These are phyloP conservation scores for Hanseniaspora uvarum DNA, from an alignment of 1,139 yeast species.

Conservation along the genomic window DNA sequence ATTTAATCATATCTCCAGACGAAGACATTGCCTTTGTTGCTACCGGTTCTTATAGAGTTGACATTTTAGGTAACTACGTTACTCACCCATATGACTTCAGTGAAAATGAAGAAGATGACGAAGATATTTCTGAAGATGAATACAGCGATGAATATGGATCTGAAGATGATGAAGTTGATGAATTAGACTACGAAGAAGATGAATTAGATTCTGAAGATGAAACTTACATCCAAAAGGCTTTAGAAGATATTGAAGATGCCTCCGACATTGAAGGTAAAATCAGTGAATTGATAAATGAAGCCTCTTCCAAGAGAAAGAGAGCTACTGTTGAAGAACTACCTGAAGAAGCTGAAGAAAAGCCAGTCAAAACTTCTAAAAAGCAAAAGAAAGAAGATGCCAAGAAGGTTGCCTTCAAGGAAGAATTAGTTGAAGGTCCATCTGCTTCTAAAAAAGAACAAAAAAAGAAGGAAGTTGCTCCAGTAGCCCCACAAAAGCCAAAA, in stretches of 20 bases:
- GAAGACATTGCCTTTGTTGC: slow-evolving; percentile 92
- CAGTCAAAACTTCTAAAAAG: slow-evolving; percentile 25
- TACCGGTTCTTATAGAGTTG: slow-evolving; percentile 89
- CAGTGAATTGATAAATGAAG: slow-evolving; percentile 37
- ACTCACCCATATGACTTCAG: slow-evolving; percentile 66
- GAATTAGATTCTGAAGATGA: slow-evolving; percentile 91
- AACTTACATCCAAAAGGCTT: slow-evolving; percentile 49
- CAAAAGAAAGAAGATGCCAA: slow-evolving; percentile 42
- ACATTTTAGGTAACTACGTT: slow-evolving; percentile 87
- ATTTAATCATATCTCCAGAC: slow-evolving; percentile 80
- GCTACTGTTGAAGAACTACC: slow-evolving; percentile 33
- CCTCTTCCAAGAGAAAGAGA: slow-evolving; percentile 30
- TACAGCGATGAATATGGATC: slow-evolving; percentile 56
- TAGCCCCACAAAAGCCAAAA: slow-evolving; percentile 21
- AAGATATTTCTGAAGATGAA: slow-evolving; percentile 40
- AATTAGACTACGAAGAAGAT: slow-evolving; percentile 69
- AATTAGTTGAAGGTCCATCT: slow-evolving; percentile 88
- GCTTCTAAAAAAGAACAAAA: slow-evolving; percentile 22
- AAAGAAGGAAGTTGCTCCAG: slow-evolving; percentile 23
- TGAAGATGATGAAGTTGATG: slow-evolving; percentile 27
- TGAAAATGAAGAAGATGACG: slow-evolving; percentile 40
- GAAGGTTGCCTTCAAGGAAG: slow-evolving; percentile 78
- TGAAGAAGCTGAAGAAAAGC: slow-evolving; percentile 32
- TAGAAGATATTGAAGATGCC: slow-evolving; percentile 58
- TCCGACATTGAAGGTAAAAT: slow-evolving; percentile 41